Conservation (phyloP, 306 rosid species). For the Castanea mollissima region DNA sequence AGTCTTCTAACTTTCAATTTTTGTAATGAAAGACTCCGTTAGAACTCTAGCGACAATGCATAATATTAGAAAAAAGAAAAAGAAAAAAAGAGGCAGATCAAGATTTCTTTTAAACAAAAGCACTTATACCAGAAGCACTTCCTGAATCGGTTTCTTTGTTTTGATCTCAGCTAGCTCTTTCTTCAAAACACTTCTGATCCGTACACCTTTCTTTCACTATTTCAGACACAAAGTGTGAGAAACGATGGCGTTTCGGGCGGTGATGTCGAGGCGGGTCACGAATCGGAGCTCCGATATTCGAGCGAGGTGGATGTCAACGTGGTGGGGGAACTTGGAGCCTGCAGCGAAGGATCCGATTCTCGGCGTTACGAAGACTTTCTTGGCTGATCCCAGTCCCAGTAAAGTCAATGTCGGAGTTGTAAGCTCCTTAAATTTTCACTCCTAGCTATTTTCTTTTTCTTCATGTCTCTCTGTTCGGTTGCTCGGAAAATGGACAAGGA, state of each 20-base stretch:
- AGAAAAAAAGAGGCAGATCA: too few species aligned
- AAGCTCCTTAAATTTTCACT: conserved; percentile 29
- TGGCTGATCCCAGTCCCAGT: conserved; percentile 83
- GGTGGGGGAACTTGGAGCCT: conserved; percentile 75
- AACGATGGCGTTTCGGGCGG: conserved; percentile 55
- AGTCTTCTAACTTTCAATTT: too few species aligned
- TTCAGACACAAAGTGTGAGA: neutral
- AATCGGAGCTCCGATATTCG: conserved; percentile 45
- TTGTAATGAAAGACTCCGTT: too few species aligned
- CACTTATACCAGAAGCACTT: too few species aligned
- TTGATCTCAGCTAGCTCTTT: too few species aligned
- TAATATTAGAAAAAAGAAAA: too few species aligned
- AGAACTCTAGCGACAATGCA: too few species aligned
- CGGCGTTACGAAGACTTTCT: conserved; percentile 94
- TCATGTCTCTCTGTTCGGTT: neutral
- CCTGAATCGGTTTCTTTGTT: too few species aligned
- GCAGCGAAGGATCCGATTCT: conserved; percentile 98
- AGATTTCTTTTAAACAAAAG: too few species aligned
- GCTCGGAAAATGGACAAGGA: neutral
- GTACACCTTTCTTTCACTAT: too few species aligned
- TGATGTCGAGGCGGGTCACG: conserved; percentile 22
- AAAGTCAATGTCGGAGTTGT: conserved; percentile 98
- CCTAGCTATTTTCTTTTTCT: neutral
- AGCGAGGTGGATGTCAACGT: conserved; percentile 63
- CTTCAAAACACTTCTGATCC: too few species aligned